phyloP scores from a whole-genome alignment of 2,329 filamentous ascomycete genomes.

The Aspergillus latus region DNA sequence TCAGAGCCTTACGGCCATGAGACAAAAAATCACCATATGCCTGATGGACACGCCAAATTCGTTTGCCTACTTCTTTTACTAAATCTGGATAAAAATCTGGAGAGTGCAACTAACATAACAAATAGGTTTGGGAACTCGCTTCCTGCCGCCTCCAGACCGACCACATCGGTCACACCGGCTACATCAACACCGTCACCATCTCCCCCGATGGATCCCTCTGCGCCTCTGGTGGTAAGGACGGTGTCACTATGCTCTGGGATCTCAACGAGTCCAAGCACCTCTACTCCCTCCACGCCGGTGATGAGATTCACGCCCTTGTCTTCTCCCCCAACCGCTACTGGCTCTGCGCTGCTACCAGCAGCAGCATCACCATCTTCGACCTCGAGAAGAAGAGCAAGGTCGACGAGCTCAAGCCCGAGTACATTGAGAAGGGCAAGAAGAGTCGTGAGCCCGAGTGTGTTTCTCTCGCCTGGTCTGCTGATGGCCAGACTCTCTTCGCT shows the following conservation, averaged over 20 bases:
- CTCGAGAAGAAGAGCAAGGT: slow-evolving; percentile 99
- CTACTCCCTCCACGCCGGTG: slow-evolving; percentile 98
- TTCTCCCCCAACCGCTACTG: slow-evolving; percentile 99
- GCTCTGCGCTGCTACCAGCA: slow-evolving; percentile 96
- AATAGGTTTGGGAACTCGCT: slow-evolving; percentile 97
- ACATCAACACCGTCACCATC: slow-evolving; percentile 99
- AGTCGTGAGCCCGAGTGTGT: slow-evolving; percentile 98
- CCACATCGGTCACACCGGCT: slow-evolving; percentile 99
- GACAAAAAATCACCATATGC: slow-evolving; percentile 83
- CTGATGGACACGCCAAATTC: slow-evolving; percentile 37
- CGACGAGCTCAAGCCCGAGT: slow-evolving; percentile 98
- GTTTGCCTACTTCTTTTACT: slow-evolving; percentile 12
- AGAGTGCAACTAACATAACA: slow-evolving; percentile 23
- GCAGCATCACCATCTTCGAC: slow-evolving; percentile 99
- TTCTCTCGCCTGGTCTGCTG: slow-evolving; percentile 93
- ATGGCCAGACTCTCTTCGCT: slow-evolving; percentile 98
- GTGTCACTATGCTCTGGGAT: slow-evolving; percentile 99
- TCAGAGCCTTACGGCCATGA: slow-evolving; percentile 98
- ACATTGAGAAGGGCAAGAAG: slow-evolving; percentile 96
- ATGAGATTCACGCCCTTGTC: slow-evolving; percentile 99
- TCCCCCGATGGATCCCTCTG: slow-evolving; percentile 98
- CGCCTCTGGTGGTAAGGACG: slow-evolving; percentile 98
- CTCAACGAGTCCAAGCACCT: slow-evolving; percentile 99
- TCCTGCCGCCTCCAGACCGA: slow-evolving; percentile 99
- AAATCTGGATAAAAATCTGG: no score